Evolutionary conservation across 2,329 filamentous ascomycete species (phyloP).

Genomic region (Cladophialophora exuberans): DNA sequence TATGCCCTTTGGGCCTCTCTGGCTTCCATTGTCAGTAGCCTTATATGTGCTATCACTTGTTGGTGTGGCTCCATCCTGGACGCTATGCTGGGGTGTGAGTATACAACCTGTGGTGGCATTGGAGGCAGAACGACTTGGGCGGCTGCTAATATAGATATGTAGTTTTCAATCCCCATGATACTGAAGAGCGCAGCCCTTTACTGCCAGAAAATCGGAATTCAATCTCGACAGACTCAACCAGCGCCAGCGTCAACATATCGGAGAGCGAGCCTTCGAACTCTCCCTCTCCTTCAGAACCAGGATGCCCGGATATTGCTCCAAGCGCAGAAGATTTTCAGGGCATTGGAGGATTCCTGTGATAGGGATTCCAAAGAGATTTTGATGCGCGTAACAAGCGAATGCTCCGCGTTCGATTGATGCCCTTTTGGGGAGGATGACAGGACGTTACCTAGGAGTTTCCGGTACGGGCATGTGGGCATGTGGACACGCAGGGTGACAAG

Average conservation of each 20-base stretch:
- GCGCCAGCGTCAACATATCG: conserved; percentile 14
- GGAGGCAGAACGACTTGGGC: not conserved
- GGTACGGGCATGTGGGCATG: too few species aligned
- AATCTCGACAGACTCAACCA: not conserved
- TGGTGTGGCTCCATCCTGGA: not conserved
- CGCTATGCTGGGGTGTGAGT: conserved; percentile 9
- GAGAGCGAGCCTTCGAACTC: not conserved
- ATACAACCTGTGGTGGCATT: not conserved
- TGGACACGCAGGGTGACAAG: too few species aligned
- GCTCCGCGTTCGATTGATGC: too few species aligned
- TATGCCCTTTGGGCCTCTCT: conserved; percentile 5
- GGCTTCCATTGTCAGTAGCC: not conserved
- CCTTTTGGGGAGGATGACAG: too few species aligned
- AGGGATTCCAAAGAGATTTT: too few species aligned
- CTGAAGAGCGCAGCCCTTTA: not conserved
- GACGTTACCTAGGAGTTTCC: too few species aligned
- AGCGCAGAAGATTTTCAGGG: conserved; percentile 11
- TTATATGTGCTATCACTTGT: not conserved
- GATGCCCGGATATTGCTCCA: not conserved
- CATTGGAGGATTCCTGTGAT: conserved; percentile 3
- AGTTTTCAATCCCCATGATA: not conserved
- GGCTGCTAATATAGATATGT: not conserved
- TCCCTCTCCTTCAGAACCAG: conserved; percentile 5
- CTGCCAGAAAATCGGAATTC: not conserved
- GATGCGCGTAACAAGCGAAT: too few species aligned